Evolutionary conservation across 73 alveolate genomes (phyloP).

Genomic region (Paraurostyla sp.): DNA sequence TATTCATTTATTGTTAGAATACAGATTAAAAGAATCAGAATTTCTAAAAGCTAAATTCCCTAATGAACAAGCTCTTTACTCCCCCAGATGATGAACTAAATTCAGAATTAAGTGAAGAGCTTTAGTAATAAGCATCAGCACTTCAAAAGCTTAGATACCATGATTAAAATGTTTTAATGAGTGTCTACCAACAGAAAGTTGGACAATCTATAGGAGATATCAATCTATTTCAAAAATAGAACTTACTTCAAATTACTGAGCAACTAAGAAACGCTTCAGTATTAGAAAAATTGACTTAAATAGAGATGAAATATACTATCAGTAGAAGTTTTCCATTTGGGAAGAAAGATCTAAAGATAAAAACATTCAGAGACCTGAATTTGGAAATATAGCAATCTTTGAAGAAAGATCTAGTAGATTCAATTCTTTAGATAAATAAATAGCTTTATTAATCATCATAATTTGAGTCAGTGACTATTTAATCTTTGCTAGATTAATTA

Average conservation of each 20-base stretch:
- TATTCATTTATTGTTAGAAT: neutral
- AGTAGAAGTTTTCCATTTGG: neutral
- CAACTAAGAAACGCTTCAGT: neutral
- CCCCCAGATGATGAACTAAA: constrained; percentile 9
- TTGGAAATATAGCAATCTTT: neutral
- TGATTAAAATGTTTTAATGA: neutral
- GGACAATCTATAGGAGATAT: constrained; percentile 52
- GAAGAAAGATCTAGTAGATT: neutral
- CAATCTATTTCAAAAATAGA: neutral
- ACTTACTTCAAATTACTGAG: neutral
- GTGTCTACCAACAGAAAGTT: neutral
- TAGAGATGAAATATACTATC: neutral
- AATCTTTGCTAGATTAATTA: neutral
- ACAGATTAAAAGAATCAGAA: neutral
- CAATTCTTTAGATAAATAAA: neutral
- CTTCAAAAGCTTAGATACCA: no score
- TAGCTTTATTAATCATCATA: neutral
- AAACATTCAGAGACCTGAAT: neutral
- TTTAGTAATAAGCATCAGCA: no score
- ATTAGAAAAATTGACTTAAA: neutral
- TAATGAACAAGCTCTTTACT: constrained; percentile 2
- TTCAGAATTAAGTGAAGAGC: no score
- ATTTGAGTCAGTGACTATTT: neutral
- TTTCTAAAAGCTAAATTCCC: neutral
- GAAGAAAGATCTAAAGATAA: neutral